Conservation (phyloP, 176 grass and related monocot species). For the Oryza officinalis region DNA sequence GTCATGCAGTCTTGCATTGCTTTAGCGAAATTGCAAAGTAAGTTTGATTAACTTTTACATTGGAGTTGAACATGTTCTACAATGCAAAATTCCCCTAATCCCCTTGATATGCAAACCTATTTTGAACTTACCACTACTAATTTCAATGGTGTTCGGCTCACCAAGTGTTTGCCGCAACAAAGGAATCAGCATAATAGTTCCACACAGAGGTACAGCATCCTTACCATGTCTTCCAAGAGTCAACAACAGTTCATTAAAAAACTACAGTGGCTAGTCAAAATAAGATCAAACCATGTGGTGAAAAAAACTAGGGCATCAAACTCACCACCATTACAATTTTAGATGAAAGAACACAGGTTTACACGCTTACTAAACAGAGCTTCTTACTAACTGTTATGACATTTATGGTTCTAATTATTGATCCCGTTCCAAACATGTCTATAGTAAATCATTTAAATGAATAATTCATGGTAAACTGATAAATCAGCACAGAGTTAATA, state of each 20-base stretch:
- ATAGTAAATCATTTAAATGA: background rate
- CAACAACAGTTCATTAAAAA: background rate
- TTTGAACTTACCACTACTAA: conserved; percentile 12
- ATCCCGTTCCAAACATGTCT: background rate
- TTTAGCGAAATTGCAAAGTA: conserved; percentile 1
- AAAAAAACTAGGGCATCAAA: background rate
- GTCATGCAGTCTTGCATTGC: background rate
- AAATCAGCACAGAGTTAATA: background rate
- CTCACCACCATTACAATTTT: background rate
- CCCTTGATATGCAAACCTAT: background rate
- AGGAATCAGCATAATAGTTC: background rate
- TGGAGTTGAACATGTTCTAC: background rate
- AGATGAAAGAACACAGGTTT: background rate
- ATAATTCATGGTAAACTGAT: background rate
- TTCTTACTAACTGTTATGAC: background rate
- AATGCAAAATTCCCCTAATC: background rate
- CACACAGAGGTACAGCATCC: background rate
- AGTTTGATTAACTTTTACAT: background rate
- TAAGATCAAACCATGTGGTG: background rate
- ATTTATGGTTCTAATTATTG: background rate
- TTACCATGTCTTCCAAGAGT: background rate
- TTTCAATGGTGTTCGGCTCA: background rate
- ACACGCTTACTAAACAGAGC: background rate
- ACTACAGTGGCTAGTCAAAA: background rate
- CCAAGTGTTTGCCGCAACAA: background rate